Base-by-base conservation (phyloP, 805 yeast genomes). In the Brettanomyces sp. region DNA sequence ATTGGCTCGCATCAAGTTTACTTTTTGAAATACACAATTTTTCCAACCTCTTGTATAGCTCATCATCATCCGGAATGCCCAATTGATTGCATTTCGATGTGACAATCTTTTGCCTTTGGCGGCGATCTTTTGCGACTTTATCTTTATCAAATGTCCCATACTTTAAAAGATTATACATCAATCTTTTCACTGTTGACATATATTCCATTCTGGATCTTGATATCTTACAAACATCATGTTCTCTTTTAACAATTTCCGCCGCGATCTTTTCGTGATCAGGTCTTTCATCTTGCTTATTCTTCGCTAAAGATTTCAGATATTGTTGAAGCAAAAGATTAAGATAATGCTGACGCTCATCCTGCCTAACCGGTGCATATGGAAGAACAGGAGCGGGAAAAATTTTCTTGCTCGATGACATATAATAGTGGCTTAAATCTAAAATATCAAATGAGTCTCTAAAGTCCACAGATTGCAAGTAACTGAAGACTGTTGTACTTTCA, bases 1-100 rank as follows among this genome's bases (percentile, higher is more conserved):
- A 82, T 2, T 73, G 76, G 55, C 70, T 72, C 44, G 68, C 65
- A 11, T 49, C 40, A n/a, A 83, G 65, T 36, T 63, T 67, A 1
- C 54, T 47, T 47, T 52, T 46, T 62, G 61, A 51, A 60, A 69
- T 56, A 67, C 58, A 64, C 62, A 53, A 63, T 64, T 50, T 65
- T 59, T 45, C 51, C 54, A 47, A 59, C 60, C 66, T 25, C 60
- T 56, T 48, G 52, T 56, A 38, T 24, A 21, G 14, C 13, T 38
- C 30, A 6, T 38, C 41, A 6, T 13, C 24, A 38, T 38, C 41
- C 41, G 5, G 9, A 11, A 11, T 35, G 14, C 13, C 21, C 7
- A 6, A n/a, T 35, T 18, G 5, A 35, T n/a, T 11, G 12, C 6
- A n/a, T 35, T 35, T 35, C 6, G 37, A 13, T 35, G 6, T 35